A percentile compares a stretch with the other conserved stretches of the same genome.
Evolutionary conservation across 2,329 filamentous ascomycete genomes (phyloP).

Genomic region (Thielaviopsis populi): DNA sequence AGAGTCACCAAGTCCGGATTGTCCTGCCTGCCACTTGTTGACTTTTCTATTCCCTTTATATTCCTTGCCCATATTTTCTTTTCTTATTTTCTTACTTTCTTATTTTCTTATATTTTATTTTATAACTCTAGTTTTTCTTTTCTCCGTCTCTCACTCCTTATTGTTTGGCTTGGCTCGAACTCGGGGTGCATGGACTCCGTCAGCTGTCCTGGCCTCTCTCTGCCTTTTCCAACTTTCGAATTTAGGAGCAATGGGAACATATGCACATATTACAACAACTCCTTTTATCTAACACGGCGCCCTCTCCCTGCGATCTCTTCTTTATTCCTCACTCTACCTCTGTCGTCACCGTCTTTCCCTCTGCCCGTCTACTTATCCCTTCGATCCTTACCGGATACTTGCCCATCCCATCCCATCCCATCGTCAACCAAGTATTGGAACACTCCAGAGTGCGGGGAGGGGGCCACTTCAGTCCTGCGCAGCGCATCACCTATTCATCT

Average conservation of each 20-base stretch:
- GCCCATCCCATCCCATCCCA: neutral
- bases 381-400: neutral
- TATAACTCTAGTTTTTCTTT: neutral
- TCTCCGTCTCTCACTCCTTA: neutral
- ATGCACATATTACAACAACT: neutral
- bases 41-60: neutral
- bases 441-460: neutral
- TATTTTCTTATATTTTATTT: neutral
- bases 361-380: neutral
- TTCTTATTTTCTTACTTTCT: neutral
- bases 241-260: neutral
- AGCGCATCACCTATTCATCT: neutral
- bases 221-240: neutral
- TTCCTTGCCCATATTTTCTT: too few relatives aligned
- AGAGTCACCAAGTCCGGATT: neutral
- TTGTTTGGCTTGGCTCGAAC: neutral
- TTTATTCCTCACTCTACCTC: neutral
- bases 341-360: neutral
- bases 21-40: neutral
- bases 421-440: neutral
- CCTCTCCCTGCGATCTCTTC: neutral
- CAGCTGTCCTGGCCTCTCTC: conserved; percentile 1
- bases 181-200: neutral
- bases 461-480: neutral
- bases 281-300: conserved; percentile 1